Evolutionary conservation across 768 basidiomycete genomes (phyloP), one percentile per base, ranked within the genome.

Genomic region (Tricholoma flavovirens): DNA sequence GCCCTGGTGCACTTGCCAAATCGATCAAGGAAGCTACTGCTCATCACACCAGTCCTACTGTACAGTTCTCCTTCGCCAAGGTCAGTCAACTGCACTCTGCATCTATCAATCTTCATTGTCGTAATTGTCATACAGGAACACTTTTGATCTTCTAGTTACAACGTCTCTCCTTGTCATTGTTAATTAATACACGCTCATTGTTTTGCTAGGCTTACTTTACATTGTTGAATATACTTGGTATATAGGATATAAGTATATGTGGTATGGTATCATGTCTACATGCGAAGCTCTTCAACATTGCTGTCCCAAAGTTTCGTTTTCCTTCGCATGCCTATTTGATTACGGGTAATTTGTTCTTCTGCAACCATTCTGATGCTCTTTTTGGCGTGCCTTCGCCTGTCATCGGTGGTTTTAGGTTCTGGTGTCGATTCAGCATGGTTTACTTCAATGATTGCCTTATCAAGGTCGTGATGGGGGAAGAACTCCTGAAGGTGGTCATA

Each of bases 401-500:
- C 57, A 24, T 56, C 32, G 21, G 51, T 21, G 10, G 29, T 53
- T 45, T 59, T 56, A 38, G 35, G 24, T n/a, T 36, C 42, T 36
- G 45, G 24, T 17, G 29, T 14, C n/a, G 79, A 8, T 77, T 82
- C 46, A 73, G 74, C 32, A 74, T 77, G 26, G 75, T 76, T 72
- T 26, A 80, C 75, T 55, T 88, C 82, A 52, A 89, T 82, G 58
- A 96, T 80, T 1, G 89, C 87, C 64, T 88, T 84, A 66, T 97
- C 93, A 51, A 97, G 81, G 65, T 96, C 86, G 66, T 92, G 88
- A 55, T 86, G 79, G 14, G 93, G 93, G 76, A 98, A 98, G 72
- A 87, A 96, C 36, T 81, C 80, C 56, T 92, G 84, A 14, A 98
- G 75, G 54, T 88, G 77, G 35, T 90, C 82, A 65, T 89, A 87